Percentiles rank a stretch among this genome's conserved stretches.
Evolutionary conservation across 352 stramenopile genomes (phyloP).

Genomic region (Phytophthora pseudosyringae): DNA sequence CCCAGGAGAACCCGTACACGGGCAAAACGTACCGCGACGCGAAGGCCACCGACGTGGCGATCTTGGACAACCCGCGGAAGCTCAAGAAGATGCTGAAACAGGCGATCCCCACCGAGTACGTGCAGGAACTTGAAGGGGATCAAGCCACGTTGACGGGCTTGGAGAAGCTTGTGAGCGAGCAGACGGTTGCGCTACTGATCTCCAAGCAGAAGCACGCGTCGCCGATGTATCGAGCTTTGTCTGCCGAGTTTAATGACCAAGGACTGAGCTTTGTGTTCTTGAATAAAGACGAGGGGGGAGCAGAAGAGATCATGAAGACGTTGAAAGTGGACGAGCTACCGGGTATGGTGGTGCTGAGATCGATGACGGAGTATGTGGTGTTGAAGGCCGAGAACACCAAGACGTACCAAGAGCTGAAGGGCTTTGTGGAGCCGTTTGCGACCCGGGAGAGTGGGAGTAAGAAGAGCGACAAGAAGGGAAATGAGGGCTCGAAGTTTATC

Average conservation of each 20-base stretch:
- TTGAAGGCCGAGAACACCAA: conserved; percentile 58
- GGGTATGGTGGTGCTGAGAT: conserved; percentile 54
- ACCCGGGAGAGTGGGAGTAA: conserved; percentile 13
- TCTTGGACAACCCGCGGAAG: conserved; percentile 56
- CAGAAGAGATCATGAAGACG: conserved; percentile 34
- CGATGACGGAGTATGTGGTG: conserved; percentile 35
- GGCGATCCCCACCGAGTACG: conserved; percentile 59
- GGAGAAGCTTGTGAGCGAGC: conserved; percentile 30
- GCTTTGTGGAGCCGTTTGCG: conserved; percentile 59
- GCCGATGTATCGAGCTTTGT: conserved; percentile 62
- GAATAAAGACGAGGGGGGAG: conserved; percentile 40
- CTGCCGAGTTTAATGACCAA: conserved; percentile 59
- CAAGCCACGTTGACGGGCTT: conserved; percentile 30
- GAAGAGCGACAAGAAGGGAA: conserved; percentile 25
- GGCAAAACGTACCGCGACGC: conserved; percentile 65
- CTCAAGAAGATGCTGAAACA: conserved; percentile 71
- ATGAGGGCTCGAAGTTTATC: conserved; percentile 27
- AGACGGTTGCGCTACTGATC: conserved; percentile 55
- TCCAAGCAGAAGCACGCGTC: conserved; percentile 73
- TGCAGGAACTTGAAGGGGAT: conserved; percentile 39
- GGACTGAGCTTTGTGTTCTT: conserved; percentile 65
- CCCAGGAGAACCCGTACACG: conserved; percentile 81
- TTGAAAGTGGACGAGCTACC: conserved; percentile 52
- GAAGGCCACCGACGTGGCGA: conserved; percentile 31
- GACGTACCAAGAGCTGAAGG: conserved; percentile 60